These are phyloP conservation scores for Elasticomyces elasticus DNA, from an alignment of 495 filamentous ascomycete species.

Conservation along the genomic window DNA sequence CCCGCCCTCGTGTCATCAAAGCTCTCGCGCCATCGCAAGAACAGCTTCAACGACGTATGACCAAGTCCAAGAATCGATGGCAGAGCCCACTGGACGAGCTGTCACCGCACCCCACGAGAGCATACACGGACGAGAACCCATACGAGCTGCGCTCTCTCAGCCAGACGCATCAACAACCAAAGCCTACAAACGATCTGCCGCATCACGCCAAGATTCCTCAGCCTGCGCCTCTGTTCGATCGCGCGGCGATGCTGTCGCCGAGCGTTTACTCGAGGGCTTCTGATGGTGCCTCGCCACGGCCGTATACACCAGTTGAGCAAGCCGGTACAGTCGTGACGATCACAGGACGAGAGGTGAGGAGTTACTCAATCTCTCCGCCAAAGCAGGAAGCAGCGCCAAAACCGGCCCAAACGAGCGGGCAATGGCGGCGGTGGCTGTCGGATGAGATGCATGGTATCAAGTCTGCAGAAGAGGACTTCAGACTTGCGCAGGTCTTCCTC, in stretches of 20 bases:
- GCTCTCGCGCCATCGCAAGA: slow-evolving; percentile 24
- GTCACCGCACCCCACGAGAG: slow-evolving; percentile 12
- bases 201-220: slow-evolving; percentile 17
- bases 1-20: slow-evolving; percentile 9
- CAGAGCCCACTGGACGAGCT: slow-evolving; percentile 27
- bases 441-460: slow-evolving; percentile 26
- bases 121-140: slow-evolving; percentile 17
- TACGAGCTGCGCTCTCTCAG: slow-evolving; percentile 22
- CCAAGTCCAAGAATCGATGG: slow-evolving; percentile 28
- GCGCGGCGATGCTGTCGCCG: slow-evolving; percentile 24
- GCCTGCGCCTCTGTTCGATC: neutral
- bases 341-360: slow-evolving; percentile 26
- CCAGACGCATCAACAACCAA: slow-evolving; percentile 4
- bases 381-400: slow-evolving; percentile 5
- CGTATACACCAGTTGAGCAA: slow-evolving; percentile 17
- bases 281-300: slow-evolving; percentile 23
- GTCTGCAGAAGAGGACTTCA: slow-evolving; percentile 12
- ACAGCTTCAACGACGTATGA: slow-evolving; percentile 24
- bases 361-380: slow-evolving; percentile 24
- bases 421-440: slow-evolving; percentile 31
- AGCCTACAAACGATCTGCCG: slow-evolving; percentile 2
- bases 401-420: slow-evolving; percentile 23
- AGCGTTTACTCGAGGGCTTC: slow-evolving; percentile 32
- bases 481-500: slow-evolving; percentile 5
- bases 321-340: slow-evolving; percentile 27